A percentile compares a stretch with the other conserved stretches of the same genome.
phyloP scores from a whole-genome alignment of 306 rosid genomes.

The Rubus idaeus region DNA sequence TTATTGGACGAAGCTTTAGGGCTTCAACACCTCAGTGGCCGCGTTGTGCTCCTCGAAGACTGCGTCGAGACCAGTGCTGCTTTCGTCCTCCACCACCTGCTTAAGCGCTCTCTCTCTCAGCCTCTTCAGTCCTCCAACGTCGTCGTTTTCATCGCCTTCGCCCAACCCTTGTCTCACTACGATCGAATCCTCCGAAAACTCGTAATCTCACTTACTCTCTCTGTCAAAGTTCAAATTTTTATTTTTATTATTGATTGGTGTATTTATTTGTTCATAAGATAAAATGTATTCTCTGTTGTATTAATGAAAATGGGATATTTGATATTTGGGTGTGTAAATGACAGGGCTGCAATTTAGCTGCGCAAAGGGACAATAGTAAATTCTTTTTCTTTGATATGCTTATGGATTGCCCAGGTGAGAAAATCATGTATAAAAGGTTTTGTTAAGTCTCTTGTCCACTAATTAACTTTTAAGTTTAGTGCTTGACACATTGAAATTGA shows the following conservation, averaged over 20 bases:
- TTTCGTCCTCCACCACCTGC: slow-evolving; percentile 82
- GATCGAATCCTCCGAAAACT: slow-evolving; percentile 82
- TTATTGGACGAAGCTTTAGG: slow-evolving; percentile 74
- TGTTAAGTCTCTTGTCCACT: not conserved
- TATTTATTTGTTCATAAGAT: not conserved
- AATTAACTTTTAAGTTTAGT: not conserved
- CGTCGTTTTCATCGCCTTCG: slow-evolving; percentile 69
- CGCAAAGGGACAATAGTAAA: slow-evolving; percentile 64
- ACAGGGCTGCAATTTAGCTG: slow-evolving; percentile 90
- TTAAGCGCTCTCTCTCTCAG: slow-evolving; percentile 59
- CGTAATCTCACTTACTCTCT: slow-evolving; percentile 34
- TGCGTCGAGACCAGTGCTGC: slow-evolving; percentile 77
- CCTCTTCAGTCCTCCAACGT: slow-evolving; percentile 43
- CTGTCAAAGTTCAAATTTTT: not conserved
- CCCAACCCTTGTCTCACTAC: slow-evolving; percentile 73
- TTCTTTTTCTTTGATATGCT: slow-evolving; percentile 85
- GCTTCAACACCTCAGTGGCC: slow-evolving; percentile 45
- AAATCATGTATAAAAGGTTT: slow-evolving; percentile 35
- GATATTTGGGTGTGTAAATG: slow-evolving; percentile 3
- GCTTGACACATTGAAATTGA: not conserved
- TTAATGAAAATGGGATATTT: not conserved
- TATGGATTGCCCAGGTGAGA: slow-evolving; percentile 86
- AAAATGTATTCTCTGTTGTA: not conserved
- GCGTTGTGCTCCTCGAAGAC: slow-evolving; percentile 66
- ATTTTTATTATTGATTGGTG: not conserved